Percentiles rank a stretch among this genome's conserved stretches.
These are phyloP conservation scores for Termitomyces sp. DNA, from an alignment of 768 basidiomycete genomes.

Conservation along the genomic window DNA sequence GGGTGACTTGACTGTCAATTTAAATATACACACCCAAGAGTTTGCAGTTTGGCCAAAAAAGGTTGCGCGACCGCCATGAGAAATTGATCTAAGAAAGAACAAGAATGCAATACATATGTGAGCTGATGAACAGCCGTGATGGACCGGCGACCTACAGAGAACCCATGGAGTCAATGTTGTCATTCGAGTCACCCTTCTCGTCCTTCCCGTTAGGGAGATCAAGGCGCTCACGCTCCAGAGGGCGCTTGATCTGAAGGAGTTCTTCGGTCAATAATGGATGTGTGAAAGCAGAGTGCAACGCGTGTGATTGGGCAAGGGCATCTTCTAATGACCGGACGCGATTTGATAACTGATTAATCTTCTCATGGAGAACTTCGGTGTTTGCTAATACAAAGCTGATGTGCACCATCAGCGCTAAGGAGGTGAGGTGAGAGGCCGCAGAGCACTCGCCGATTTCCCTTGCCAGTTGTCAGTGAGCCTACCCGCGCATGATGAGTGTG, in stretches of 20 bases:
- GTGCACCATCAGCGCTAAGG: conserved; percentile 2
- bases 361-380: conserved; percentile 64
- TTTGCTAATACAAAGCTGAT: conserved; percentile 65
- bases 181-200: conserved; percentile 43
- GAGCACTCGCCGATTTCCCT: conserved; percentile 54
- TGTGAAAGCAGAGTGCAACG: conserved; percentile 36
- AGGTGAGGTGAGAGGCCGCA: background rate
- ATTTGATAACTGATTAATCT: conserved; percentile 53
- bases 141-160: conserved; percentile 41
- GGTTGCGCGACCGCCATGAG: conserved; percentile 53
- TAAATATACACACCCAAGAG: conserved; percentile 46
- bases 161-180: conserved; percentile 59
- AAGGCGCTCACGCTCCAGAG: conserved; percentile 52
- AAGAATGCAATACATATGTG: conserved; percentile 7
- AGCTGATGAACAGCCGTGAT: conserved; percentile 12
- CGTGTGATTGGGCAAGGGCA: conserved; percentile 50
- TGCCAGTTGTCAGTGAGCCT: conserved; percentile 71
- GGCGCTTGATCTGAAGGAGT: conserved; percentile 61
- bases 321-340: conserved; percentile 69
- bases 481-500: background rate
- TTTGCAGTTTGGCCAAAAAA: conserved; percentile 66
- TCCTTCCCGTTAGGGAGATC: conserved; percentile 31
- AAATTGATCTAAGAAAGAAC: conserved; percentile 43
- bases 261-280: conserved; percentile 61
- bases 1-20: background rate